A percentile compares a stretch with the other conserved stretches of the same genome.
These are phyloP conservation scores for Arthrobotrys megalospora DNA, from an alignment of 2,329 filamentous ascomycete species.

Conservation along the genomic window DNA sequence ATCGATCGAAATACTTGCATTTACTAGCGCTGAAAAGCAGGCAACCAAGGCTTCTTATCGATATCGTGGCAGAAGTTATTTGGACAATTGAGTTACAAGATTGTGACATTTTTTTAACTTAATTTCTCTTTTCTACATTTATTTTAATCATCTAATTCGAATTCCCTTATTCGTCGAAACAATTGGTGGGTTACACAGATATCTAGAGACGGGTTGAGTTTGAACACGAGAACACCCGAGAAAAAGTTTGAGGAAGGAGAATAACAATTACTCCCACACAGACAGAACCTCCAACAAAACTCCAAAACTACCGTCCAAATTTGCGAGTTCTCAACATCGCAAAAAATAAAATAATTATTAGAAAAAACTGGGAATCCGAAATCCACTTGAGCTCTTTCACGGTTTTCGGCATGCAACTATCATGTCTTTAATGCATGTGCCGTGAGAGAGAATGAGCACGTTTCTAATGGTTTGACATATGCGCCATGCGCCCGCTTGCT, in stretches of 20 bases:
- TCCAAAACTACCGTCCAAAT: too few species aligned
- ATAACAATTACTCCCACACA: too few species aligned
- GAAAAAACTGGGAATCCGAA: too few species aligned
- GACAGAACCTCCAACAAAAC: too few species aligned
- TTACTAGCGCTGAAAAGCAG: conserved; percentile 1
- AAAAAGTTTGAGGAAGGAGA: neutral
- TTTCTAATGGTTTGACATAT: conserved; percentile 44
- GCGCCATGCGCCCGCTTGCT: conserved; percentile 30
- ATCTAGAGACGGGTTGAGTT: neutral
- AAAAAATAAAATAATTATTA: conserved; percentile 1
- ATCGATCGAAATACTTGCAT: conserved; percentile 6
- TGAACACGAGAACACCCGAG: neutral
- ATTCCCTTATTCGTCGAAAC: conserved; percentile 5
- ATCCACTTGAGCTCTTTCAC: conserved; percentile 1
- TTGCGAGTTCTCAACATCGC: neutral
- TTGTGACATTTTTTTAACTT: neutral
- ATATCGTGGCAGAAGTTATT: conserved; percentile 6
- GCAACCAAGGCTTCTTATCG: neutral
- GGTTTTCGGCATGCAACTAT: conserved; percentile 14
- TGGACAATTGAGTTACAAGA: neutral
- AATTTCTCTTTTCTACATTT: conserved; percentile 4
- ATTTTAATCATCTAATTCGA: neutral
- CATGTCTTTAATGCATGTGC: conserved; percentile 26
- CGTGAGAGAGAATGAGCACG: conserved; percentile 56
- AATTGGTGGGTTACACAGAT: conserved; percentile 30